A percentile compares a stretch with the other conserved stretches of the same genome.
Conservation (phyloP, 1,284 basidiomycete genomes). For the Moesziomyces globuligerus region DNA sequence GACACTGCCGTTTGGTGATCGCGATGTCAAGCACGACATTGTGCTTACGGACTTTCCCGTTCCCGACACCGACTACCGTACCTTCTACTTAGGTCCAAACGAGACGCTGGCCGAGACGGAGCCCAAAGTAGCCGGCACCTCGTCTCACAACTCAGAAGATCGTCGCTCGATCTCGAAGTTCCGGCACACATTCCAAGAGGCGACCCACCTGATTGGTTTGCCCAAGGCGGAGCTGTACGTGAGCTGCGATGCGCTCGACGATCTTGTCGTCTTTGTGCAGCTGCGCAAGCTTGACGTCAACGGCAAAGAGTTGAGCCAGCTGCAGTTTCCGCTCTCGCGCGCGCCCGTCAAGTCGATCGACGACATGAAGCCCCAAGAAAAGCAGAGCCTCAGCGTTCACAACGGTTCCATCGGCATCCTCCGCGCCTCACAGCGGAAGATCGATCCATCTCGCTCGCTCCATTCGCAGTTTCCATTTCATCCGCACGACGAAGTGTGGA, state of each 20-base stretch:
- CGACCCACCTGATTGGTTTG: slow-evolving; percentile 48
- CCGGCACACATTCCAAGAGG: slow-evolving; percentile 33
- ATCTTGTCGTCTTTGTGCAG: slow-evolving; percentile 54
- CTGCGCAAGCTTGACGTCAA: slow-evolving; percentile 53
- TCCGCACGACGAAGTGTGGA: slow-evolving; percentile 41
- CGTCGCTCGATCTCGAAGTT: slow-evolving; percentile 33
- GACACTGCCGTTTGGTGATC: slow-evolving; percentile 37
- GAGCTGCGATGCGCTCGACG: slow-evolving; percentile 51
- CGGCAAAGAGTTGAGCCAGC: slow-evolving; percentile 40
- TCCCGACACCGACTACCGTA: slow-evolving; percentile 40
- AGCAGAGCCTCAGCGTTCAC: slow-evolving; percentile 10
- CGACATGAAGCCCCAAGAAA: slow-evolving; percentile 31
- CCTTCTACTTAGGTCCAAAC: slow-evolving; percentile 29
- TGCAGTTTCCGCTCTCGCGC: slow-evolving; percentile 48
- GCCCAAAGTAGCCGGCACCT: slow-evolving; percentile 2
- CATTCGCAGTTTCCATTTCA: slow-evolving; percentile 33
- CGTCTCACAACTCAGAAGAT: slow-evolving; percentile 30
- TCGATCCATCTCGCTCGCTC: slow-evolving; percentile 17
- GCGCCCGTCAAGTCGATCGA: slow-evolving; percentile 28
- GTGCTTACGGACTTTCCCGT: slow-evolving; percentile 39
- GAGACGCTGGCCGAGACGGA: slow-evolving; percentile 20
- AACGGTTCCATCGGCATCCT: slow-evolving; percentile 55
- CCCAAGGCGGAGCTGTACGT: slow-evolving; percentile 53
- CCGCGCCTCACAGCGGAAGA: slow-evolving; percentile 55
- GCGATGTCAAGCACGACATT: slow-evolving; percentile 33